These are phyloP conservation scores for Melaleuca quinquenervia DNA, from an alignment of 345 rosid genomes.

Conservation along the genomic window DNA sequence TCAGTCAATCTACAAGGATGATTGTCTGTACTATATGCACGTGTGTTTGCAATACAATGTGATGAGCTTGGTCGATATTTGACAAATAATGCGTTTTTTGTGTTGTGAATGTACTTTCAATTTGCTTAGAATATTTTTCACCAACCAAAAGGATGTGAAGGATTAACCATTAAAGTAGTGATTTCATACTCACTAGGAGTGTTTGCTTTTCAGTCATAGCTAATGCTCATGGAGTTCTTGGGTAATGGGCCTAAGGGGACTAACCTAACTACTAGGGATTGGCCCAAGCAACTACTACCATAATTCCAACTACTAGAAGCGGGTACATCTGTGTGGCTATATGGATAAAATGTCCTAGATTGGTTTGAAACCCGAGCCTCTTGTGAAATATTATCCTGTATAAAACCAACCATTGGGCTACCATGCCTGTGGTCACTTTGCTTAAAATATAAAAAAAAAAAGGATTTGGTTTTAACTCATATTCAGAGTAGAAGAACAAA, in stretches of 20 bases:
- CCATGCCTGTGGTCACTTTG: not conserved
- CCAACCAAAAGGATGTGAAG: not conserved
- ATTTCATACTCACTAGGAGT: not conserved
- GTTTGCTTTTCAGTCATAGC: not conserved
- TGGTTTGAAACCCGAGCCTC: accelerated
- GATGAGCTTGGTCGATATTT: not conserved
- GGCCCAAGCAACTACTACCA: not conserved
- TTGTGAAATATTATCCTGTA: not conserved
- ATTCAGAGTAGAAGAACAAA: not conserved
- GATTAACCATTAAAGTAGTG: not conserved
- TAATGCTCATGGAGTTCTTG: not conserved
- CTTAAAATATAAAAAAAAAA: not conserved
- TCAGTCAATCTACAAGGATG: not conserved
- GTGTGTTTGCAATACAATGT: not conserved
- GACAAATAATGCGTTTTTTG: not conserved
- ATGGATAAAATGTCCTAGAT: not conserved
- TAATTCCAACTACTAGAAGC: not conserved
- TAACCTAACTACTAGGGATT: not conserved
- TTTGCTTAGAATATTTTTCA: not conserved
- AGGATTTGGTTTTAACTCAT: not conserved
- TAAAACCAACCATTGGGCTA: not conserved
- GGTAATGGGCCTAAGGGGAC: not conserved
- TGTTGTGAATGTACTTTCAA: not conserved
- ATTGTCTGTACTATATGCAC: not conserved
- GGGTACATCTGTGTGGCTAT: not conserved